Percentiles rank a stretch among this genome's conserved stretches.
phyloP scores from a whole-genome alignment of 495 filamentous ascomycete species.

The Penicillium odoratum region DNA sequence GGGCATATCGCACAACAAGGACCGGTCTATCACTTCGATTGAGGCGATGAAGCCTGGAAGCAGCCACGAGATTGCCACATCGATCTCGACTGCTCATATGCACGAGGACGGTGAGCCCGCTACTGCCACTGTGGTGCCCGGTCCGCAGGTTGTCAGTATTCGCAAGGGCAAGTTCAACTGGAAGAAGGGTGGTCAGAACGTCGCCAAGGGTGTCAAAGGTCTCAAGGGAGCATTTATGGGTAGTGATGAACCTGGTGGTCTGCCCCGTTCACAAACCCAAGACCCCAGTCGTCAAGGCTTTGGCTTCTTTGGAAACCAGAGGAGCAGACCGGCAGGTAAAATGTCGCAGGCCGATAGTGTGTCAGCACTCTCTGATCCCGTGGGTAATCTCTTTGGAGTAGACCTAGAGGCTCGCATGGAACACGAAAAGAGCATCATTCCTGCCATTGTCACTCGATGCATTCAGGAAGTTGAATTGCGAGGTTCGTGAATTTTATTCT shows the following conservation, averaged over 20 bases:
- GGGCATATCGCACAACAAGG: slow-evolving; percentile 77
- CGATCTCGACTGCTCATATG: slow-evolving; percentile 57
- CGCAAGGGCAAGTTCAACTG: slow-evolving; percentile 96
- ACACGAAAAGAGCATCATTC: slow-evolving; percentile 85
- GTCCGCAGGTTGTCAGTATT: slow-evolving; percentile 89
- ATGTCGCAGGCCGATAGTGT: slow-evolving; percentile 57
- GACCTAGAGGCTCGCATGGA: slow-evolving; percentile 85
- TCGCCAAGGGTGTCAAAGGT: slow-evolving; percentile 94
- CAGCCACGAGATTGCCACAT: slow-evolving; percentile 44
- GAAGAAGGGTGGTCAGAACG: slow-evolving; percentile 92
- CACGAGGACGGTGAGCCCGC: slow-evolving; percentile 66
- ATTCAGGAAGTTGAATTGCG: slow-evolving; percentile 96
- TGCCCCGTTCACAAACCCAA: slow-evolving; percentile 47
- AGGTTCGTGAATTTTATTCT: slow-evolving; percentile 41
- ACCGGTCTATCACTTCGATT: slow-evolving; percentile 67
- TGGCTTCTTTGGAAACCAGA: slow-evolving; percentile 67
- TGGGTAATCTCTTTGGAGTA: slow-evolving; percentile 77
- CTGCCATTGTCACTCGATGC: slow-evolving; percentile 86
- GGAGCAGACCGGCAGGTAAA: slow-evolving; percentile 46
- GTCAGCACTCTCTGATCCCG: slow-evolving; percentile 54
- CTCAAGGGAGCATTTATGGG: slow-evolving; percentile 77
- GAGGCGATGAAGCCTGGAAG: slow-evolving; percentile 53
- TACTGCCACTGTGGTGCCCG: slow-evolving; percentile 66
- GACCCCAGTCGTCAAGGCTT: slow-evolving; percentile 68
- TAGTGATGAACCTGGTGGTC: slow-evolving; percentile 48